Evolutionary conservation across 208 protist genomes (phyloP).

Genomic region (Leishmania guyanensis): DNA sequence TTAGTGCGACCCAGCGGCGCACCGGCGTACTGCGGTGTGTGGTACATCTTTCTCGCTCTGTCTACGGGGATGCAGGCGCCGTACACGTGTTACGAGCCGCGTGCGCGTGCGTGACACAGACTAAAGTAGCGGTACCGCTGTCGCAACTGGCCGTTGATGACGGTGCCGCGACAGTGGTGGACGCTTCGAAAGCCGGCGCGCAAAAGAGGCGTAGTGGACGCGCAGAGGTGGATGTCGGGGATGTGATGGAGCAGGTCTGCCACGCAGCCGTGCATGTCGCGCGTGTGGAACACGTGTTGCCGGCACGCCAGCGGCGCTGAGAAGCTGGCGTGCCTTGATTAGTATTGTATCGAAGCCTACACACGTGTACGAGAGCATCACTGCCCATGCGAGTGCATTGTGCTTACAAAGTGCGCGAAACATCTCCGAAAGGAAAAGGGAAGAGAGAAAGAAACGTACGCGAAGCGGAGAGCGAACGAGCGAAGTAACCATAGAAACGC

Average conservation of each 20-base stretch:
- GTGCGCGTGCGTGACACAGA: slow-evolving; percentile 28
- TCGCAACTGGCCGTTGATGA: not conserved
- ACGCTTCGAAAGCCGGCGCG: not conserved
- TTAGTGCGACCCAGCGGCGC: slow-evolving; percentile 11
- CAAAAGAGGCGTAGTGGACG: slow-evolving; percentile 5
- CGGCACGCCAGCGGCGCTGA: slow-evolving; percentile 9
- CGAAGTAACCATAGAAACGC: not conserved
- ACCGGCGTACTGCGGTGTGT: slow-evolving; percentile 34
- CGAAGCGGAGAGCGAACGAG: not conserved
- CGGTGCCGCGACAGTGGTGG: not conserved
- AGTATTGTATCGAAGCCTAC: not conserved
- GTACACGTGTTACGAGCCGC: slow-evolving; percentile 30
- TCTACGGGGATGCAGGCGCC: slow-evolving; percentile 30
- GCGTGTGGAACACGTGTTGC: slow-evolving; percentile 30
- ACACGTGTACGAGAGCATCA: not conserved
- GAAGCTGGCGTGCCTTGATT: not conserved
- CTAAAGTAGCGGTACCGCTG: slow-evolving; percentile 15
- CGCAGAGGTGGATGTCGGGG: not conserved
- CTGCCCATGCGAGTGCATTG: no score
- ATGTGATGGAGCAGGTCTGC: slow-evolving; percentile 14
- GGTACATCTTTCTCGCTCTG: slow-evolving; percentile 29
- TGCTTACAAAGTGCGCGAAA: not conserved
- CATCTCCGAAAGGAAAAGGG: not conserved
- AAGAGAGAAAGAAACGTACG: not conserved
- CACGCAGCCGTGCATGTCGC: slow-evolving; percentile 25